Base-by-base conservation (phyloP, 768 basidiomycete genomes). In the Mycena latifolia region DNA sequence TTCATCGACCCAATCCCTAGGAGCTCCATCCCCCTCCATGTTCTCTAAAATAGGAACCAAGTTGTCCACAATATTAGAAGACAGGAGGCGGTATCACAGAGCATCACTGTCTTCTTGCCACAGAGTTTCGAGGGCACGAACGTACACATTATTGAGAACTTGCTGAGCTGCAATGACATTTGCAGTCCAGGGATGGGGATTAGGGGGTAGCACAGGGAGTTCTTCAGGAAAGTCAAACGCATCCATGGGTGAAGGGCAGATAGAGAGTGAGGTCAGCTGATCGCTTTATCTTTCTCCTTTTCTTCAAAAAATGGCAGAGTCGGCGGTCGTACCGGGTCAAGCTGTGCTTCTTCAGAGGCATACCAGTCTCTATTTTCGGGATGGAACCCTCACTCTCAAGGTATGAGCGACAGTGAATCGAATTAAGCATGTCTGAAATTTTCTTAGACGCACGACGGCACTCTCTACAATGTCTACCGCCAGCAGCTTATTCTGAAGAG, bases 61-160 rank as follows among this genome's bases (percentile, higher is more conserved):
- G 31, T 61, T 52, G 50, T 61, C 39, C 25, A 52, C 20, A 4
- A 61, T 61, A 27, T 61, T 61, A 4, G 60, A 61, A 2, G 60
- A 52, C 0, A 61, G 27, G n/a, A 61, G 37, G 28, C 46, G 43
- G 51, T 52, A 54, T 17, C 61, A 22, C 0, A 55, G 29, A 11
- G 43, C 1, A 24, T 62, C 61, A 39, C 43, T 37, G 31, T 55
- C 53, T 22, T 64, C 63, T n/a, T 57, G 48, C 1, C 25, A 55
- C 1, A 64, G 35, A n/a, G 39, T 29, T 28, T 51, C 41, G 12
- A 64, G 48, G 0, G 63, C 55, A 3, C 55, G 55, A 10, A 27
- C 18, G n/a, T 57, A 64, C 11, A 39, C 29, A 8, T 64, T 37
- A 28, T 57, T 28, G 2, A 64, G 24, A 11, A 33, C 31, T 11